Evolutionary conservation across 1,139 yeast species (phyloP), one percentile per base, ranked within the genome.

Genomic region (Debaryomycetaceae sp.): DNA sequence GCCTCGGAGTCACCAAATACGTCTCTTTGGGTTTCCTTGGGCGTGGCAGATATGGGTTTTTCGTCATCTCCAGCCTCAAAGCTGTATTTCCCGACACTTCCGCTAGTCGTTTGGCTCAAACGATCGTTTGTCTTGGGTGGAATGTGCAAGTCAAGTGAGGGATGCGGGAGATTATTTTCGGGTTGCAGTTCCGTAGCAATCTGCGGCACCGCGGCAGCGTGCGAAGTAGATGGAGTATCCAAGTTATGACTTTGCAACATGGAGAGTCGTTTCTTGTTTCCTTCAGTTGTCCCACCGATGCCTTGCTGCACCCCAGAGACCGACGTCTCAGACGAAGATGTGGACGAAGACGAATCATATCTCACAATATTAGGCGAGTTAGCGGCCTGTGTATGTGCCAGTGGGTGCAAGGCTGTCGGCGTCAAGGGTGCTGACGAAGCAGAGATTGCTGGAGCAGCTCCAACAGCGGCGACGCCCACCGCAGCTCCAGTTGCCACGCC

Each of bases 51-150:
- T 4, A 62, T 52, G 16, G 61, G 54, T 14, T 46, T 48, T 25
- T 52, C 45, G 29, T 65, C 71, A 34, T 65, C 72, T 14, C 71
- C 72, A 16, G 58, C 56, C 42, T 64, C 72, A 43, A 65, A 65
- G 35, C 70, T 63, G 44, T 62, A 65, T 34, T 50, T 56, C 2
- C 60, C 60, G 14, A 52, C 45, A 38, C 56, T 52, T 21, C 33
- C 37, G 6, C 36, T 23, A 10, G 31, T 25, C 18, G 18, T 24
- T 2, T 25, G 17, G 13, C 23, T 32, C 13, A 33, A 21, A 40
- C 27, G 15, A 14, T 37, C 31, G 16, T 28, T 28, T 17, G 21
- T 4, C 13, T 6, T 27, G n/a, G 28, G 18, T 5, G 22, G 15
- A 27, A 6, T 9, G 26, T 8, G 5, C 11, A 8, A 4, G 23